Base-by-base conservation (phyloP, 148 eudicot species). In the Rhododendron kiyosumense region DNA sequence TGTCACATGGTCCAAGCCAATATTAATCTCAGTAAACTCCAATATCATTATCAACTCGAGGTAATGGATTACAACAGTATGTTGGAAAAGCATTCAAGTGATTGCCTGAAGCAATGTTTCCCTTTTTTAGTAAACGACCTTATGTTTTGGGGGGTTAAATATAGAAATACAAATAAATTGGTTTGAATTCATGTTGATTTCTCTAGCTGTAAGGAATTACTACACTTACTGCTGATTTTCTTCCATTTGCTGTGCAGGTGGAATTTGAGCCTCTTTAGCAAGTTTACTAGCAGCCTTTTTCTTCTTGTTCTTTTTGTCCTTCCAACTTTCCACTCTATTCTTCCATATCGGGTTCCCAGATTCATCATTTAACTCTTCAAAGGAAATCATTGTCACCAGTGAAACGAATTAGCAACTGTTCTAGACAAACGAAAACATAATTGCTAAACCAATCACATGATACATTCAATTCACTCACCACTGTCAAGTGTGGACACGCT, bases 311-410 rank as follows among this genome's bases (percentile, higher is more conserved):
- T 92, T 94, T 89, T 91, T 95, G 10, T 97, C 99, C 89, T 93
- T 95, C 99, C 99, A 97, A 87, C 99, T 94, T 38, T 92, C 95
- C 84, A 97, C 98, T 81, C 99, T 90, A 83, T 94, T 93, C 89
- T 97, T 97, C 99, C 99, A 97, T 88, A 97, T 93, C 5, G 98
- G 92, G 46, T 92, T 93, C 87, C 99, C 99, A 83, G 94, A 85
- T 87, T 97, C 99, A 84, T 90, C 92, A 80, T 84, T 85, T 18
- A 87, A 73, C 81, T 97, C 99, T 97, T 89, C 83, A 88, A 54
- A 87, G 74, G n/a, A 77, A 46, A 85, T 45, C 2, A 52, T 34
- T 17, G 54, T 3, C 36, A 46, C 57, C 54, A 38, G 9, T 22
- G 26, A 5, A 41, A 67, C 24, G 14, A 86, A 65, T 20, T 11